Percentiles rank a stretch among this genome's conserved stretches.
These are phyloP conservation scores for Aristolochia contorta DNA, from an alignment of 164 flowering plant species.

Conservation along the genomic window DNA sequence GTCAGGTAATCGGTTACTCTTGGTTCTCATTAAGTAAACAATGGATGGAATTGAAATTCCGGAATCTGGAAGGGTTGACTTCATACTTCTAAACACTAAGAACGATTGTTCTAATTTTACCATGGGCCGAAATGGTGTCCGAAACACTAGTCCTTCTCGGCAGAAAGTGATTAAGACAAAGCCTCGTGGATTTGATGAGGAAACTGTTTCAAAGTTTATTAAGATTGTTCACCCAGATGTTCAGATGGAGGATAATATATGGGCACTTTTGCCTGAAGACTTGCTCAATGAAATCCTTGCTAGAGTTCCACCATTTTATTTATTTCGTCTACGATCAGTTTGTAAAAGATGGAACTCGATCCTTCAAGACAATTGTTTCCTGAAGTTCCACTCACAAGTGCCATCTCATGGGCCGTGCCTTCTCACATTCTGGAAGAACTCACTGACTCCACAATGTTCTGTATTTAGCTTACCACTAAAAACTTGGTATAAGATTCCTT, in stretches of 20 bases:
- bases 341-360: constrained; percentile 89
- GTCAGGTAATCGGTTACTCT: too few species aligned
- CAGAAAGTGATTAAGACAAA: constrained; percentile 76
- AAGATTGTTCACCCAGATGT: constrained; percentile 57
- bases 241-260: constrained; percentile 86
- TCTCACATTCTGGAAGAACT: constrained; percentile 75
- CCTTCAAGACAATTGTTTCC: constrained; percentile 65
- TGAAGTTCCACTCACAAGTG: constrained; percentile 70
- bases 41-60: too few species aligned
- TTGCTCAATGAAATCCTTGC: constrained; percentile 80
- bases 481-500: constrained; percentile 80
- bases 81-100: too few species aligned
- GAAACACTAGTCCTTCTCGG: constrained; percentile 82
- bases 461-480: constrained; percentile 87
- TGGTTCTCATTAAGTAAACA: too few species aligned
- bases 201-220: constrained; percentile 50
- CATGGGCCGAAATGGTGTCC: constrained; percentile 49
- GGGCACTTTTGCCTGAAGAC: constrained; percentile 94
- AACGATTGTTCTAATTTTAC: background rate
- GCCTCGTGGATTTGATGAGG: constrained; percentile 93
- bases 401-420: constrained; percentile 93
- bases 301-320: constrained; percentile 86
- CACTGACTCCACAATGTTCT: constrained; percentile 64
- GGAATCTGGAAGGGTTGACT: too few species aligned
- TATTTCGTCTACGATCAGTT: constrained; percentile 76